A percentile compares a stretch with the other conserved stretches of the same genome.
phyloP scores from a whole-genome alignment of 2,329 filamentous ascomycete species.

The Exophiala alcalophila region DNA sequence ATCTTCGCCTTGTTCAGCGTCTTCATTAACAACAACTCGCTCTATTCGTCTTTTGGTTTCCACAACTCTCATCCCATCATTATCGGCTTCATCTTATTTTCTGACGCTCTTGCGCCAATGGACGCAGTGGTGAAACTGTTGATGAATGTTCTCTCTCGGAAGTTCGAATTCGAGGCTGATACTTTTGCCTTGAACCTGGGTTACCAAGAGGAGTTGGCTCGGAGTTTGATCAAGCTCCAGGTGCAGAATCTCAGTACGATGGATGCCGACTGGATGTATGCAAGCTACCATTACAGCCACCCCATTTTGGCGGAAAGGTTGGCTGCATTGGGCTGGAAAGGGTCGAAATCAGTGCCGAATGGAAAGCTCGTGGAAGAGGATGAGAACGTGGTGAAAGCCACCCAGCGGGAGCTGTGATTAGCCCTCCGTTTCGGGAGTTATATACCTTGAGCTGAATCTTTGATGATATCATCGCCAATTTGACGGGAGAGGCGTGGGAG shows the following conservation, averaged over 20 bases:
- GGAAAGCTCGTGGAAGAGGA: slow-evolving; percentile 48
- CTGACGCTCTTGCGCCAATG: slow-evolving; percentile 89
- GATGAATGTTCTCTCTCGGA: slow-evolving; percentile 93
- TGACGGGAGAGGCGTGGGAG: no score
- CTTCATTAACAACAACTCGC: slow-evolving; percentile 90
- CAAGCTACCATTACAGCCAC: slow-evolving; percentile 97
- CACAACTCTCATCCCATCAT: slow-evolving; percentile 79
- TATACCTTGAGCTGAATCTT: no score
- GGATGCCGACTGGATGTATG: slow-evolving; percentile 98
- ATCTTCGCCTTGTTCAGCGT: slow-evolving; percentile 95
- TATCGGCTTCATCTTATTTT: slow-evolving; percentile 96
- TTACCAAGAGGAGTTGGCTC: slow-evolving; percentile 76
- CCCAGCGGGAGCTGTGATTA: slow-evolving; percentile 68
- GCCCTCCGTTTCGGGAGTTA: no score
- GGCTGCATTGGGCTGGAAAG: slow-evolving; percentile 84
- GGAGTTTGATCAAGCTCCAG: slow-evolving; percentile 92
- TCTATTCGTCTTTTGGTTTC: slow-evolving; percentile 93
- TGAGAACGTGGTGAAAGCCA: slow-evolving; percentile 64
- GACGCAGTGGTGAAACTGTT: slow-evolving; percentile 91
- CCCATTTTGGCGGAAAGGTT: slow-evolving; percentile 92
- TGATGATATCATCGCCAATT: no score
- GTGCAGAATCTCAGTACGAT: slow-evolving; percentile 97
- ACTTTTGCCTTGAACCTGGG: slow-evolving; percentile 81
- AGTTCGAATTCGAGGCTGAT: slow-evolving; percentile 94
- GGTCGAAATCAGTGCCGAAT: slow-evolving; percentile 50